Evolutionary conservation across 2,329 filamentous ascomycete genomes (phyloP).

Genomic region (Mycosphaerella arachidis): DNA sequence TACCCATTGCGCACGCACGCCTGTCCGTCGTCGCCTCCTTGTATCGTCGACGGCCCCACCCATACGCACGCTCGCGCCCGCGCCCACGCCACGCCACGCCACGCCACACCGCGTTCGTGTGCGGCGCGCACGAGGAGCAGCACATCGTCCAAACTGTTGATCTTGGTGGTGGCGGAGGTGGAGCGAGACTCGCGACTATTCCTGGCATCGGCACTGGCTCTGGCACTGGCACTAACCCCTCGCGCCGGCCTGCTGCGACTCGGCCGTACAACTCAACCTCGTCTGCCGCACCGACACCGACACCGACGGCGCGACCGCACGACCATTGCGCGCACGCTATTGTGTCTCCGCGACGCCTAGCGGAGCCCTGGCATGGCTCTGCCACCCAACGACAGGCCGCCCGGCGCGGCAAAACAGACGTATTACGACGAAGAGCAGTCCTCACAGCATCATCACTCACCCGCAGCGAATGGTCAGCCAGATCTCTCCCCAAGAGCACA

Average conservation of each 20-base stretch:
- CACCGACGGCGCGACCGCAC: slow-evolving; percentile 3
- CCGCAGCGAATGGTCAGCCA: slow-evolving; percentile 16
- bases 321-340: slow-evolving; percentile 13
- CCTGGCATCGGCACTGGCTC: background rate
- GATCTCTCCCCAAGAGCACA: slow-evolving; percentile 15
- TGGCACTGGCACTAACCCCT: background rate
- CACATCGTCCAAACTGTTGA: background rate
- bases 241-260: background rate
- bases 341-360: slow-evolving; percentile 12
- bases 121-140: background rate
- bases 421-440: slow-evolving; percentile 16
- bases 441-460: slow-evolving; percentile 9
- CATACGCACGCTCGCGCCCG: background rate
- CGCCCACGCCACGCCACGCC: background rate
- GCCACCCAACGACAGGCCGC: slow-evolving; percentile 27
- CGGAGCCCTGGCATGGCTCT: slow-evolving; percentile 27
- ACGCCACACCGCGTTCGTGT: background rate
- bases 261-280: background rate
- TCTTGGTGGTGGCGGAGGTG: background rate
- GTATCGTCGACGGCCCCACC: background rate
- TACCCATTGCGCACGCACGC: too few species aligned
- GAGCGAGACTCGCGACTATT: background rate
- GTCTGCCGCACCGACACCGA: background rate
- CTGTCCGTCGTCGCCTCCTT: background rate
- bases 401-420: slow-evolving; percentile 22